A percentile compares a stretch with the other conserved stretches of the same genome.
phyloP scores from a whole-genome alignment of 768 basidiomycete genomes.

The Hypsizygus marmoreus region DNA sequence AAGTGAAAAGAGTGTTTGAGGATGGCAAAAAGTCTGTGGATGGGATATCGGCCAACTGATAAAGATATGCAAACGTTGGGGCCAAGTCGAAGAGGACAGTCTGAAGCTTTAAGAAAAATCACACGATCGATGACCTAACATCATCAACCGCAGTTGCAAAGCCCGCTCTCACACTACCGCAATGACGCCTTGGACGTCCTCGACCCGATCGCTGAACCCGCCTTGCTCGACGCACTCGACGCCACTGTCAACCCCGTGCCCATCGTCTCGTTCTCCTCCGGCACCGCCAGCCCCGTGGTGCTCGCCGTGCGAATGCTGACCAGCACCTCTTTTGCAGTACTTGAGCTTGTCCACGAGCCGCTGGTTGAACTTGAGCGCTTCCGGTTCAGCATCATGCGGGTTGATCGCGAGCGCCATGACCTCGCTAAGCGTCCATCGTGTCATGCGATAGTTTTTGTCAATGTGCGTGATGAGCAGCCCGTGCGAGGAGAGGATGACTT shows the following conservation, averaged over 20 bases:
- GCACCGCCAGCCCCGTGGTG: constrained; percentile 31
- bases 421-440: constrained; percentile 70
- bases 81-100: no score
- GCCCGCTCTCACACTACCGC: no score
- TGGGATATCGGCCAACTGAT: no score
- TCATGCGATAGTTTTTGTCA: constrained; percentile 83
- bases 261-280: constrained; percentile 23
- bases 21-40: no score
- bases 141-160: no score
- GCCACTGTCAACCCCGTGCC: not conserved
- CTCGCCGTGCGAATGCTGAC: constrained; percentile 67
- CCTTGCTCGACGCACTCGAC: not conserved
- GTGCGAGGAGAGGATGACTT: constrained; percentile 83
- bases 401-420: constrained; percentile 60
- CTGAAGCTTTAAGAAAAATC: no score
- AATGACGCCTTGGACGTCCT: constrained; percentile 19
- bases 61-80: no score
- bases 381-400: constrained; percentile 43
- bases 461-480: constrained; percentile 86
- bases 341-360: constrained; percentile 77
- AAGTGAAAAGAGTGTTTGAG: no score
- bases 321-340: constrained; percentile 86
- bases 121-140: no score
- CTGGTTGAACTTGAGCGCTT: constrained; percentile 61
- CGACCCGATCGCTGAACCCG: constrained; percentile 5